These are phyloP conservation scores for Yamadazyma blattariae DNA, from an alignment of 1,139 yeast genomes.

Conservation along the genomic window DNA sequence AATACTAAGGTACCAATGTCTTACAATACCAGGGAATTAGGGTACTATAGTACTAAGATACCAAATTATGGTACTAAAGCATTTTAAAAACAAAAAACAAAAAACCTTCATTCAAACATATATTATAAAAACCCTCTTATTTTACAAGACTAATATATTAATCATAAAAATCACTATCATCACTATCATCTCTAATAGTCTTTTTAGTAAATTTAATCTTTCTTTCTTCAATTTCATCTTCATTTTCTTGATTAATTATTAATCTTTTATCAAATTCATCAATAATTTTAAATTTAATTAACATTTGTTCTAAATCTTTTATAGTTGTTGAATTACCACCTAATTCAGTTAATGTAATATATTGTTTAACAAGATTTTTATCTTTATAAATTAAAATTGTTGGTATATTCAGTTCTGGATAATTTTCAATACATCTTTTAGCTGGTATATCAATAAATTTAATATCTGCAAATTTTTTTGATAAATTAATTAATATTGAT, in stretches of 20 bases:
- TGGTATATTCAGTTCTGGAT: constrained; percentile 89
- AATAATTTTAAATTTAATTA: constrained; percentile 66
- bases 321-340: constrained; percentile 79
- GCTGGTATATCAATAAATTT: constrained; percentile 92
- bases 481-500: constrained; percentile 49
- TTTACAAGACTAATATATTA: too few relatives aligned
- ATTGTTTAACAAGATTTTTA: constrained; percentile 74
- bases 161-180: constrained; percentile 28
- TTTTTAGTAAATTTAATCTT: constrained; percentile 55
- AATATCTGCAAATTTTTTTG: constrained; percentile 67
- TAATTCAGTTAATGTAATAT: constrained; percentile 70
- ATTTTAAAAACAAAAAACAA: too few relatives aligned
- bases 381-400: constrained; percentile 79
- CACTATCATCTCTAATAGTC: constrained; percentile 42
- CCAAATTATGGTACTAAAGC: too few relatives aligned
- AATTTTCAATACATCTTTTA: constrained; percentile 83
- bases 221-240: constrained; percentile 42
- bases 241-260: constrained; percentile 57
- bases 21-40: too few relatives aligned
- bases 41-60: too few relatives aligned
- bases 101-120: too few relatives aligned
- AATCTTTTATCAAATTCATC: constrained; percentile 65
- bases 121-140: too few relatives aligned
- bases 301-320: constrained; percentile 66
- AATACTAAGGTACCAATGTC: too few relatives aligned